Percentiles rank a stretch among this genome's conserved stretches.
phyloP scores from a whole-genome alignment of 768 basidiomycete species.

The Strobilomyces echinocephalus region DNA sequence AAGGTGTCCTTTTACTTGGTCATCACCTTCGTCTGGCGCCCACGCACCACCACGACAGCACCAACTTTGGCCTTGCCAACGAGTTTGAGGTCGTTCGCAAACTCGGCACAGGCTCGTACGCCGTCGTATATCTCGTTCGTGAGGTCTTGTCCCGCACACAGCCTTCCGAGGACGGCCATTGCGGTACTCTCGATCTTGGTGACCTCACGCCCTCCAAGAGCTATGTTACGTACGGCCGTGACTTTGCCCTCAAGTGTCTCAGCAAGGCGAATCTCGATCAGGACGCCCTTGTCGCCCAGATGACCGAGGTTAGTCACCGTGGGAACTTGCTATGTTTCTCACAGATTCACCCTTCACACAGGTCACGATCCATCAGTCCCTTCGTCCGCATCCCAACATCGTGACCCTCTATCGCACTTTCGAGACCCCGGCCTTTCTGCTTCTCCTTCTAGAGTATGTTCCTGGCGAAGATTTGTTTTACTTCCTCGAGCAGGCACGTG shows the following conservation, averaged over 20 bases:
- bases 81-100: conserved; percentile 83
- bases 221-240: conserved; percentile 58
- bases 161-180: conserved; percentile 50
- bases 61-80: conserved; percentile 46
- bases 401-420: conserved; percentile 92
- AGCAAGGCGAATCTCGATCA: conserved; percentile 90
- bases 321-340: conserved; percentile 1
- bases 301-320: conserved; percentile 67
- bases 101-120: conserved; percentile 87
- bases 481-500: conserved; percentile 94
- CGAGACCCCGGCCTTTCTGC: conserved; percentile 86
- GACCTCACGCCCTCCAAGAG: conserved; percentile 31
- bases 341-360: conserved; percentile 27
- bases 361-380: conserved; percentile 93
- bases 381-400: conserved; percentile 87
- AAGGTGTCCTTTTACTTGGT: conserved; percentile 61
- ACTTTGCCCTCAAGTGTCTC: conserved; percentile 94
- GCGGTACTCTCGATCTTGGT: conserved; percentile 54
- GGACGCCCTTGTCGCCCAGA: conserved; percentile 82
- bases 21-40: conserved; percentile 59
- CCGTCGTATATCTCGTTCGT: conserved; percentile 88
- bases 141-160: conserved; percentile 48
- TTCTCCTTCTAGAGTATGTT: conserved; percentile 92
- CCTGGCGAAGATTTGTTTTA: conserved; percentile 97
- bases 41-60: conserved; percentile 27